These are phyloP conservation scores for Suhomyces bribrorum DNA, from an alignment of 1,139 yeast genomes.

Conservation along the genomic window DNA sequence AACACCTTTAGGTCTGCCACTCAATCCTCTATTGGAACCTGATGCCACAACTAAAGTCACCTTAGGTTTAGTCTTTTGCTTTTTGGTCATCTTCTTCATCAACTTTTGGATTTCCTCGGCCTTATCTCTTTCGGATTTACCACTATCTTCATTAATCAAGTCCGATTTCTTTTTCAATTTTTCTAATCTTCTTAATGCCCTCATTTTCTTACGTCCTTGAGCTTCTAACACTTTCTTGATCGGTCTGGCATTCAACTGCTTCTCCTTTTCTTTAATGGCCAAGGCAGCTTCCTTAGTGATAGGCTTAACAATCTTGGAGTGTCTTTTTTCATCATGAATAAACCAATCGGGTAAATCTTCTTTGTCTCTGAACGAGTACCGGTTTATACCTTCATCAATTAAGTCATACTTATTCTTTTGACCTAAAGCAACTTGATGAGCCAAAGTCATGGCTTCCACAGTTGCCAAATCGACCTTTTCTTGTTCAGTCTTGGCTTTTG, in stretches of 20 bases:
- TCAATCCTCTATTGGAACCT: constrained; percentile 79
- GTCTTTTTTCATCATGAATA: constrained; percentile 83
- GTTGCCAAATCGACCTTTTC: constrained; percentile 81
- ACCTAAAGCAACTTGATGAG: constrained; percentile 92
- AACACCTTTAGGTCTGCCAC: constrained; percentile 96
- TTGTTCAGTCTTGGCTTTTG: constrained; percentile 48
- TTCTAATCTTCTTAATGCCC: constrained; percentile 86
- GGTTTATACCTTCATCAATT: constrained; percentile 87
- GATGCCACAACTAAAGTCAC: constrained; percentile 88
- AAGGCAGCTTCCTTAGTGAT: constrained; percentile 95
- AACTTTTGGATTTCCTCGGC: constrained; percentile 88
- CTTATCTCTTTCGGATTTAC: constrained; percentile 88
- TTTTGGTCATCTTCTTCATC: constrained; percentile 79
- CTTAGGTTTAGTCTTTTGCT: constrained; percentile 75
- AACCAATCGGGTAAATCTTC: constrained; percentile 97
- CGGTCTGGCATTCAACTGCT: constrained; percentile 93
- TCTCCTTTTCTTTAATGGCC: constrained; percentile 87
- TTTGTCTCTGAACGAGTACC: constrained; percentile 85
- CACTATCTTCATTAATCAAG: constrained; percentile 81
- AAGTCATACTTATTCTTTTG: constrained; percentile 81
- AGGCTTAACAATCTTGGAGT: constrained; percentile 84
- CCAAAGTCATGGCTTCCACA: constrained; percentile 96
- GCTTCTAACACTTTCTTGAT: constrained; percentile 98
- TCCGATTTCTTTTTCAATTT: constrained; percentile 94
- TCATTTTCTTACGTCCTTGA: constrained; percentile 93